phyloP scores from a whole-genome alignment of 371 early-diverging fungal genomes.

The Pancytospora epiphaga region DNA sequence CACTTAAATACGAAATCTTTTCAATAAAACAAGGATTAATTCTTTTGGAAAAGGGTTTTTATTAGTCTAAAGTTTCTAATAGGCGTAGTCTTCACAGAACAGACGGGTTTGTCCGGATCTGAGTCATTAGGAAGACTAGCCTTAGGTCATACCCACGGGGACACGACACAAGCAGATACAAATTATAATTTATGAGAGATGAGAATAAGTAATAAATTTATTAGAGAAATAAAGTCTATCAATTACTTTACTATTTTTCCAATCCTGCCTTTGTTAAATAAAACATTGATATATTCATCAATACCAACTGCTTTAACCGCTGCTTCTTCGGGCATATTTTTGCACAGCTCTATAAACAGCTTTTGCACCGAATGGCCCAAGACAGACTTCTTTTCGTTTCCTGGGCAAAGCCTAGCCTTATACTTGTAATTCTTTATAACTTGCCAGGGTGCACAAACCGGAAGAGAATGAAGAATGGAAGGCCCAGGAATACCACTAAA shows the following conservation, averaged over 20 bases:
- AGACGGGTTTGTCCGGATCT: too few relatives aligned
- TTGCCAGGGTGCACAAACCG: constrained; percentile 83
- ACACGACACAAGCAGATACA: too few relatives aligned
- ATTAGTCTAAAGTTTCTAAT: too few relatives aligned
- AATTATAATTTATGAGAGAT: too few relatives aligned
- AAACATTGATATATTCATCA: constrained; percentile 45
- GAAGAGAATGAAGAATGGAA: constrained; percentile 72
- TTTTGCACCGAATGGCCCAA: constrained; percentile 59
- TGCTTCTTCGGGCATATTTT: constrained; percentile 12
- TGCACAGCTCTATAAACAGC: constrained; percentile 36
- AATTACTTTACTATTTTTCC: constrained; percentile 10
- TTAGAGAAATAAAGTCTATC: not conserved
- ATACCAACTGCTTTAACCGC: constrained; percentile 29
- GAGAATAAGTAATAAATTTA: too few relatives aligned
- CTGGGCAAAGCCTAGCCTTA: constrained; percentile 83
- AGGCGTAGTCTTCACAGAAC: too few relatives aligned
- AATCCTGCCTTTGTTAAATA: constrained; percentile 37
- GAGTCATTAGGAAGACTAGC: too few relatives aligned
- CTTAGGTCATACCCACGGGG: too few relatives aligned
- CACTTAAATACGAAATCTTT: too few relatives aligned
- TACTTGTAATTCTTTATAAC: constrained; percentile 78
- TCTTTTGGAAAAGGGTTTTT: too few relatives aligned
- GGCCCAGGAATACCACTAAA: constrained; percentile 13
- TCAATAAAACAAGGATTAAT: too few relatives aligned
- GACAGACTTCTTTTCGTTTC: constrained; percentile 86